Base-by-base conservation (phyloP, 495 filamentous ascomycete genomes). In the Daldinia loculata region DNA sequence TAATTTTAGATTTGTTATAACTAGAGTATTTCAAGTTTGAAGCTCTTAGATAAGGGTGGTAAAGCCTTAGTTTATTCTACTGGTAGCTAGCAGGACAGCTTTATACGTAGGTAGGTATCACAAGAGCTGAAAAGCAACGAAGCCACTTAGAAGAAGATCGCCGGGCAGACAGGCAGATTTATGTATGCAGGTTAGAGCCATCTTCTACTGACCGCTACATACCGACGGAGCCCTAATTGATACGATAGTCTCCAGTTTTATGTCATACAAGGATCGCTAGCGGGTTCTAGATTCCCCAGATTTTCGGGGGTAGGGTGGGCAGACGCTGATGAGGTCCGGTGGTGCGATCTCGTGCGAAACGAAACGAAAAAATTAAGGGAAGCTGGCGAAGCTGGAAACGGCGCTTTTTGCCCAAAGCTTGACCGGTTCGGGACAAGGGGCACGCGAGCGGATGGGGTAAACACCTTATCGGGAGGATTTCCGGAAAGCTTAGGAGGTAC, bases 181-280 rank as follows among this genome's bases (percentile, higher is more conserved):
- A 70, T 70, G 61, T 71, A 66, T 53, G 38, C 17, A 58, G 36
- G 12, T 17, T 61, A 8, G 17, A 50, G 65, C 26, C 29, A 22
- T 61, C n/a, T 19, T 15, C 14, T 24, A 43, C 39, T 70, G 68
- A 70, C 68, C 68, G 68, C 68, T 50, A 59, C 41, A 69, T 53
- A 57, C 59, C 41, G 57, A 14, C 17, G 19, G 30, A 39, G 38
- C 12, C 12, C 43, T 41, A 64, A 63, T 24, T 36, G 63, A 55
- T 71, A 67, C 60, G 69, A 61, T 14, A 19, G 50, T 58, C 71
- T 11, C 66, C 65, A 63, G 26, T 56, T 74, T 70, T 74, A 66
- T 69, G 66, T 63, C 70, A 73, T 69, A 72, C 70, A 64, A 69
- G 61, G 39, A 2, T 22, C 0, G 8, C 38, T 41, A 38, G 63